Percentiles rank a stretch among this genome's conserved stretches.
phyloP scores from a whole-genome alignment of 2,329 filamentous ascomycete species.

The Curvularia eragrostidis region DNA sequence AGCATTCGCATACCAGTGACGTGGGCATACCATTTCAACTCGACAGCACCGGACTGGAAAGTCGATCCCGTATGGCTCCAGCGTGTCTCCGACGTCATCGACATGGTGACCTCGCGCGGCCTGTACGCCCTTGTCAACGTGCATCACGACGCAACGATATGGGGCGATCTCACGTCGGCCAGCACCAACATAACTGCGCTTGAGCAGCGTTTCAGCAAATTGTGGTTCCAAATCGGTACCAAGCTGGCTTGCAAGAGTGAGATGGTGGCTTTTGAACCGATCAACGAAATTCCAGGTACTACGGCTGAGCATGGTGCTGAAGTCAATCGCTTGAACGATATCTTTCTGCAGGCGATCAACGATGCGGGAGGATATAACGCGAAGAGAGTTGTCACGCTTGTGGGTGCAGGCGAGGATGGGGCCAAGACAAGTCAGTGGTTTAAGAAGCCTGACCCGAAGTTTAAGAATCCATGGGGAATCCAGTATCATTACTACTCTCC shows the following conservation, averaged over 20 bases:
- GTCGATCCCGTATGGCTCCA: conserved; percentile 63
- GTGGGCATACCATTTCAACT: conserved; percentile 64
- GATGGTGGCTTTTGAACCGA: conserved; percentile 63
- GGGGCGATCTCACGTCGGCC: conserved; percentile 60
- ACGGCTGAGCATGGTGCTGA: conserved; percentile 59
- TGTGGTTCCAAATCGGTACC: conserved; percentile 65
- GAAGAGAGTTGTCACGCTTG: conserved; percentile 63
- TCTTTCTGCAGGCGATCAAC: conserved; percentile 63
- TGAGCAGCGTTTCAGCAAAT: conserved; percentile 62
- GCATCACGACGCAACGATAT: conserved; percentile 71
- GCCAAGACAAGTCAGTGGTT: conserved; percentile 64
- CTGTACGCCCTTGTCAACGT: conserved; percentile 64
- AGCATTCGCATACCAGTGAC: conserved; percentile 66
- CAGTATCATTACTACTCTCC: conserved; percentile 69
- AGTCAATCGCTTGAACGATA: conserved; percentile 63
- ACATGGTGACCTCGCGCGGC: conserved; percentile 60
- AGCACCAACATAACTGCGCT: conserved; percentile 60
- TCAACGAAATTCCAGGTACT: conserved; percentile 65
- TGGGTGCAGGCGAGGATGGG: conserved; percentile 60
- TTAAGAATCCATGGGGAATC: conserved; percentile 64
- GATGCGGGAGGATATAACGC: conserved; percentile 63
- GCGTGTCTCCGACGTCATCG: conserved; percentile 64
- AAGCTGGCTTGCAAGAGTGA: conserved; percentile 63
- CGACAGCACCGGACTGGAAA: conserved; percentile 60
- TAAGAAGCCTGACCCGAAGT: conserved; percentile 53